A percentile compares a stretch with the other conserved stretches of the same genome.
Evolutionary conservation across 148 eudicot species (phyloP).

Genomic region (Diospyros kaki): DNA sequence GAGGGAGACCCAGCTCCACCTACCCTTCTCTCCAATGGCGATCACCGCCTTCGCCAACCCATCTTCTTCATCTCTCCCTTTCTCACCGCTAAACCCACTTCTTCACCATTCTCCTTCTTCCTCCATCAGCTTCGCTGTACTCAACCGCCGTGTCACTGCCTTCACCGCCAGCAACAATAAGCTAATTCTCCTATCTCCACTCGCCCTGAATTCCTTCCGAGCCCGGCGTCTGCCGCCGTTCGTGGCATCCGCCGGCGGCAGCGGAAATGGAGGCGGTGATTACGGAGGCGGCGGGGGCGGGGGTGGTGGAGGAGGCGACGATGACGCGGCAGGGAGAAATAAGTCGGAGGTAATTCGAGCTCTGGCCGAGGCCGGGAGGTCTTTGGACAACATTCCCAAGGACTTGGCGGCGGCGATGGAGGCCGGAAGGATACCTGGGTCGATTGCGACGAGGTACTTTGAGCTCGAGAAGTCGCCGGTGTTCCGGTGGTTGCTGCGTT

Average conservation of each 20-base stretch:
- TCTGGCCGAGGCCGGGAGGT: conserved; percentile 41
- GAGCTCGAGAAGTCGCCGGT: conserved; percentile 59
- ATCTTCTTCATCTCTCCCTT: conserved; percentile 4
- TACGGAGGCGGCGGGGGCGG: conserved; percentile 25
- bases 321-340: conserved; percentile 47
- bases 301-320: conserved; percentile 27
- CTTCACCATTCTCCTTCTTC: neutral
- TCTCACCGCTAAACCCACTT: conserved; percentile 4
- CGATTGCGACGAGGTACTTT: conserved; percentile 42
- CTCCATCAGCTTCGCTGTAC: neutral
- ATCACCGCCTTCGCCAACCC: conserved; percentile 12
- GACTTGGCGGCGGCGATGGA: conserved; percentile 58
- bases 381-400: conserved; percentile 52
- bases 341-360: conserved; percentile 47
- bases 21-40: conserved; percentile 18
- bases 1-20: neutral
- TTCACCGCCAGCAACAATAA: conserved; percentile 4
- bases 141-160: conserved; percentile 5
- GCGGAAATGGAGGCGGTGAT: conserved; percentile 18
- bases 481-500: conserved; percentile 64
- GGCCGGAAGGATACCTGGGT: conserved; percentile 54
- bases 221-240: conserved; percentile 15
- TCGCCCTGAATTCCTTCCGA: conserved; percentile 16
- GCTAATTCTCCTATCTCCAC: conserved; percentile 4
- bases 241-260: conserved; percentile 19